Evolutionary conservation across 371 early-diverging fungal species (phyloP).

Genomic region (Umbelopsis sp.): DNA sequence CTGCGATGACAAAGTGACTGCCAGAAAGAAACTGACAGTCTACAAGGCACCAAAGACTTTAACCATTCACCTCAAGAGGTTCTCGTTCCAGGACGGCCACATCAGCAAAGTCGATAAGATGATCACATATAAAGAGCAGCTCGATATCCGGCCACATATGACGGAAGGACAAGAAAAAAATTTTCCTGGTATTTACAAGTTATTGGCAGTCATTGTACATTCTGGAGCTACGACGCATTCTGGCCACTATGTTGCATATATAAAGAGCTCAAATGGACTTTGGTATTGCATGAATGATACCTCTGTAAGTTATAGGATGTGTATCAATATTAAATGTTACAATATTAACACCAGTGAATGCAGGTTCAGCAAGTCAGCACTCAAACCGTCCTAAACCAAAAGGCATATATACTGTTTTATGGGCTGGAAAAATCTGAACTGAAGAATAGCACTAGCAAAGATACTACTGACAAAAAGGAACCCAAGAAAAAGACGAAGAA

Average conservation of each 20-base stretch:
- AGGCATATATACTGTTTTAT: conserved; percentile 87
- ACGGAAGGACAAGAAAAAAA: conserved; percentile 38
- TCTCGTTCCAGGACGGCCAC: conserved; percentile 66
- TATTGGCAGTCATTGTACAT: conserved; percentile 83
- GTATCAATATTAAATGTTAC: neutral
- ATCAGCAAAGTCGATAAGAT: conserved; percentile 53
- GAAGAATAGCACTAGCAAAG: conserved; percentile 18
- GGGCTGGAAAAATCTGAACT: conserved; percentile 29
- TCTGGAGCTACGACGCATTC: conserved; percentile 72
- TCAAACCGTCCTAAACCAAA: conserved; percentile 69
- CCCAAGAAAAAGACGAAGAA: conserved; percentile 23
- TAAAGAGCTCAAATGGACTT: conserved; percentile 77
- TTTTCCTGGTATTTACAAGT: conserved; percentile 48
- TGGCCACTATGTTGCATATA: conserved; percentile 85
- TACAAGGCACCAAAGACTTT: conserved; percentile 72
- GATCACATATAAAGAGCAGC: conserved; percentile 47
- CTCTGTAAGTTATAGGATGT: conserved; percentile 44
- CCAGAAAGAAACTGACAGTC: conserved; percentile 67
- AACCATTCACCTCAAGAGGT: conserved; percentile 80
- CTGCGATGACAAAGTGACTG: conserved; percentile 62
- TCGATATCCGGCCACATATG: conserved; percentile 42
- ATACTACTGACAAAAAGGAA: conserved; percentile 18
- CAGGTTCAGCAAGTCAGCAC: conserved; percentile 71
- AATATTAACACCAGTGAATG: neutral
- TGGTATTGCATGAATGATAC: conserved; percentile 88